A percentile compares a stretch with the other conserved stretches of the same genome.
Evolutionary conservation across 441 rosid genomes (phyloP).

Genomic region (Arabidopsis hybrid): DNA sequence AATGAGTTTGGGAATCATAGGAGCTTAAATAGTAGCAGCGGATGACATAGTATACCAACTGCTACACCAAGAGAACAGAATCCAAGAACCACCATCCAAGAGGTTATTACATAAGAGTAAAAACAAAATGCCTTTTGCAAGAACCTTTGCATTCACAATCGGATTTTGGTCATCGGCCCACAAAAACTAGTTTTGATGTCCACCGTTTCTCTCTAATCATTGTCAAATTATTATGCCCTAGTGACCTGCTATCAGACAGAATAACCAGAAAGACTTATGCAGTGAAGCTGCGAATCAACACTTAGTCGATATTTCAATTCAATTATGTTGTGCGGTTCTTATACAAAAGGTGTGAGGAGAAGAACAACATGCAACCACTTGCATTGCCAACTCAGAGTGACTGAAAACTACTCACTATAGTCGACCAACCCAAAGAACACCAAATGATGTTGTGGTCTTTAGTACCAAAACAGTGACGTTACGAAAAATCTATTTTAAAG

Average conservation of each 20-base stretch:
- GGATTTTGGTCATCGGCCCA: not conserved
- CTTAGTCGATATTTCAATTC: constrained; percentile 5
- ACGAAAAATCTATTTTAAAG: not conserved
- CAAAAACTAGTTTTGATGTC: constrained; percentile 10
- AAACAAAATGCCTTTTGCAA: constrained; percentile 7
- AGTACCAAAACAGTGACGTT: not conserved
- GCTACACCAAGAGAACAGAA: constrained; percentile 40
- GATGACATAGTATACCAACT: constrained; percentile 46
- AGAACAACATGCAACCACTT: not conserved
- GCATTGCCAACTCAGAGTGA: not conserved
- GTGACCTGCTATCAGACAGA: not conserved
- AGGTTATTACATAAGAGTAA: constrained; percentile 1
- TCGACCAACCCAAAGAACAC: not conserved
- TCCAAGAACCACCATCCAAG: constrained; percentile 43
- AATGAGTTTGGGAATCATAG: constrained; percentile 17
- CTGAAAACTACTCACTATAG: not conserved
- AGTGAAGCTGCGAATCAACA: not conserved
- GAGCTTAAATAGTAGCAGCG: constrained; percentile 34
- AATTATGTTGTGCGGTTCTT: not conserved
- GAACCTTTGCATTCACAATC: constrained; percentile 14
- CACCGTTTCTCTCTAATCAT: constrained; percentile 5
- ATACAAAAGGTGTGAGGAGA: constrained; percentile 12
- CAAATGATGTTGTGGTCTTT: not conserved
- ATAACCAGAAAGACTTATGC: not conserved
- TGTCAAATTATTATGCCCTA: not conserved